Percentiles rank a stretch among this genome's conserved stretches.
These are phyloP conservation scores for Trifolium dubium DNA, from an alignment of 306 rosid species.

Conservation along the genomic window DNA sequence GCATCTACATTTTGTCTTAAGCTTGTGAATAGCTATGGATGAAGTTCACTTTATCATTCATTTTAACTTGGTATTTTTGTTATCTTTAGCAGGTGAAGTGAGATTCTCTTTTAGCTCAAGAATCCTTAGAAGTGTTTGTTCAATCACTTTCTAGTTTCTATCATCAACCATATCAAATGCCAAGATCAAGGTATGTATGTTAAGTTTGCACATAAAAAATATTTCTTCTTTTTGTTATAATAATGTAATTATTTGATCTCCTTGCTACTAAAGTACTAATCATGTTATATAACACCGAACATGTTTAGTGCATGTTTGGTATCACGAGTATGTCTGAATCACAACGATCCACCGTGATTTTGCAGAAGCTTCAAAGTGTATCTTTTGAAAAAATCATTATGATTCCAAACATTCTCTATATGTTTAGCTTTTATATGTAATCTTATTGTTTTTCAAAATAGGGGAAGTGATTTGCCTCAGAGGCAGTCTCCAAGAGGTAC, in stretches of 20 bases:
- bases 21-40: neutral
- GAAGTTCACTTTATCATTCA: conserved; percentile 28
- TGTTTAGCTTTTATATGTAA: neutral
- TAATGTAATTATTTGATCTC: neutral
- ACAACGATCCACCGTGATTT: no score
- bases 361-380: no score
- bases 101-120: conserved; percentile 39
- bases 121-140: conserved; percentile 38
- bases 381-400: neutral
- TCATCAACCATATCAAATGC: conserved; percentile 62
- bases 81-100: conserved; percentile 51
- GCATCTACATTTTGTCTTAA: conserved; percentile 23
- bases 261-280: neutral
- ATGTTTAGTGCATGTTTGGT: neutral
- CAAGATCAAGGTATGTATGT: conserved; percentile 87
- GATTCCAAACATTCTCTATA: neutral
- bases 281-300: neutral
- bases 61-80: conserved; percentile 26
- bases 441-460: conserved; percentile 35
- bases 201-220: no score
- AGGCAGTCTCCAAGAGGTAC: conserved; percentile 81
- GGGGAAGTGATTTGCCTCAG: conserved; percentile 83
- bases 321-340: no score
- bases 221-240: neutral
- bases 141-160: conserved; percentile 36